phyloP scores from a whole-genome alignment of 164 flowering plant species.

The Malania oleifera region DNA sequence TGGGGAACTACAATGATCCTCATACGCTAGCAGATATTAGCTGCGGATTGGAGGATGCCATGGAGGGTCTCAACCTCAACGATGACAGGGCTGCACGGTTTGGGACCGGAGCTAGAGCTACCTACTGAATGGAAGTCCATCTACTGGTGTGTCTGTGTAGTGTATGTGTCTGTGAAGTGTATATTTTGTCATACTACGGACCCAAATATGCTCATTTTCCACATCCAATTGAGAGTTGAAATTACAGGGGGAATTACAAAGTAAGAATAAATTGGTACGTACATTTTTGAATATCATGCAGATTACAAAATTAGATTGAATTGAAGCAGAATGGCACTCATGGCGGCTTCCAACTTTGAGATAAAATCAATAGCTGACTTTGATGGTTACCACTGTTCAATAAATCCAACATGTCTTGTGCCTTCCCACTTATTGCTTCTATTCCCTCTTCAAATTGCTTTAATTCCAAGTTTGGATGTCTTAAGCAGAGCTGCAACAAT shows the following conservation, averaged over 20 bases:
- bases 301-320: too few relatives aligned
- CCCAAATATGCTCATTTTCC: background rate
- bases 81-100: slow-evolving; percentile 31
- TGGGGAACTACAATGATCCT: slow-evolving; percentile 61
- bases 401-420: too few relatives aligned
- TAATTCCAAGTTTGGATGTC: background rate
- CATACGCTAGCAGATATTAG: slow-evolving; percentile 40
- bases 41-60: slow-evolving; percentile 36
- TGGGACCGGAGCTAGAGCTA: slow-evolving; percentile 7
- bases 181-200: background rate
- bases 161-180: background rate
- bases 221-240: background rate
- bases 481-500: background rate
- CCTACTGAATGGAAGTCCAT: too few relatives aligned
- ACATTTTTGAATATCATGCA: background rate
- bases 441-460: too few relatives aligned
- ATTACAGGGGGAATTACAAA: background rate
- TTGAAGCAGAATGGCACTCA: too few relatives aligned
- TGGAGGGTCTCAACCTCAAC: slow-evolving; percentile 35
- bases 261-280: background rate
- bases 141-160: background rate
- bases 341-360: too few relatives aligned
- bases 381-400: too few relatives aligned
- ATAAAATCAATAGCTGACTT: too few relatives aligned
- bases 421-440: too few relatives aligned